Evolutionary conservation across 2,329 filamentous ascomycete genomes (phyloP).

Genomic region (Rutstroemia sp.): DNA sequence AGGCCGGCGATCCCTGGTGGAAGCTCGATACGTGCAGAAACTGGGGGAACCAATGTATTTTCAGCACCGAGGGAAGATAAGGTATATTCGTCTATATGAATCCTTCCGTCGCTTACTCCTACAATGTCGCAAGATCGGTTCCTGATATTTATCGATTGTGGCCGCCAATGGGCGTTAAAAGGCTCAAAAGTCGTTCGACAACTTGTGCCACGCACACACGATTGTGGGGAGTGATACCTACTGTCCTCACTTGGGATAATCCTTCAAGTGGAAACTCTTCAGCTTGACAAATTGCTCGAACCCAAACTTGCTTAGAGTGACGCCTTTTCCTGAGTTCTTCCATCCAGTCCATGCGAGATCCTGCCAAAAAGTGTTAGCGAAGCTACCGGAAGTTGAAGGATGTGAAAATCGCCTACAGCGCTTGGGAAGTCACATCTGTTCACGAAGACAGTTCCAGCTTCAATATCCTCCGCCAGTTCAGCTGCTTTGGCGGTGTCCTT

Average conservation of each 20-base stretch:
- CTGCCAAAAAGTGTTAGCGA: conserved; percentile 37
- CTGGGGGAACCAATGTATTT: not conserved
- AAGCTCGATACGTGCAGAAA: conserved; percentile 4
- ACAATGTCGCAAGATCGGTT: not conserved
- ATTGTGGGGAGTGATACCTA: conserved; percentile 3
- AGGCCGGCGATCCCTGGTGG: conserved; percentile 4
- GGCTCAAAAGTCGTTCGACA: conserved; percentile 8
- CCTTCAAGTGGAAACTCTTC: conserved; percentile 92
- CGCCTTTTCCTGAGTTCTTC: conserved; percentile 93
- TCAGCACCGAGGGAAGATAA: conserved; percentile 1
- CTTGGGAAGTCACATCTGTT: conserved; percentile 90
- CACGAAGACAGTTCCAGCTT: conserved; percentile 93
- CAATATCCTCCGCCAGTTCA: conserved; percentile 69
- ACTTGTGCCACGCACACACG: conserved; percentile 6
- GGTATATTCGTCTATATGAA: conserved; percentile 5
- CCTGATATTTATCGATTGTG: conserved; percentile 8
- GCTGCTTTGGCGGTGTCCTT: conserved; percentile 73
- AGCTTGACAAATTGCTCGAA: conserved; percentile 95
- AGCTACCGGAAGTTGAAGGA: conserved; percentile 1
- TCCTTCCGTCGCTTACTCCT: conserved; percentile 6
- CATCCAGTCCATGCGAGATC: conserved; percentile 95
- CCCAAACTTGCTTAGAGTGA: conserved; percentile 81
- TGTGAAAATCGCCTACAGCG: conserved; percentile 55
- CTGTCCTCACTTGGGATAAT: conserved; percentile 48
- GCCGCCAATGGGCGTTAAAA: not conserved